Percentiles rank a stretch among this genome's conserved stretches.
Evolutionary conservation across 2,329 filamentous ascomycete species (phyloP).

Genomic region (Aspergillus transmontanensis): DNA sequence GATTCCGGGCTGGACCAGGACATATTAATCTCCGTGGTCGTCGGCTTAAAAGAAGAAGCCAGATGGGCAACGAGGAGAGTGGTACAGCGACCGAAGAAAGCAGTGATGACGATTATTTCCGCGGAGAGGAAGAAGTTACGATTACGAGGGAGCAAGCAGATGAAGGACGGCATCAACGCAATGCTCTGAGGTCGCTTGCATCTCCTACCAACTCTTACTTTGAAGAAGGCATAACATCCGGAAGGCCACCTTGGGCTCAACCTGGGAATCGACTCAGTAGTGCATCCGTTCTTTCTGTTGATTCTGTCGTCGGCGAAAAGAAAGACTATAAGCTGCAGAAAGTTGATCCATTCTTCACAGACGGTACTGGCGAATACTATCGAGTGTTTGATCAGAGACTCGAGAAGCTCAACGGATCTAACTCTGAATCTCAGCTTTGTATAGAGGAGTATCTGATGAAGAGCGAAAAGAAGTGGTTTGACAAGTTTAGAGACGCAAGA

Average conservation of each 20-base stretch:
- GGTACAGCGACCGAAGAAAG: slow-evolving; percentile 36
- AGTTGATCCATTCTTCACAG: slow-evolving; percentile 68
- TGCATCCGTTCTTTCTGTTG: slow-evolving; percentile 55
- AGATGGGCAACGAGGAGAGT: slow-evolving; percentile 33
- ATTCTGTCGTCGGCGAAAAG: slow-evolving; percentile 62
- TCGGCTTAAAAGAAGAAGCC: slow-evolving; percentile 28
- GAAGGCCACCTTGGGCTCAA: slow-evolving; percentile 27
- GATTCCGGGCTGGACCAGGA: slow-evolving; percentile 44
- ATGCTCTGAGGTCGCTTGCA: slow-evolving; percentile 18
- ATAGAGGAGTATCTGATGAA: slow-evolving; percentile 67
- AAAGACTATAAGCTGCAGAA: slow-evolving; percentile 66
- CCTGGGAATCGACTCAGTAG: slow-evolving; percentile 40
- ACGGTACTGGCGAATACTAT: slow-evolving; percentile 64
- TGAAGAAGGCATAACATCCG: slow-evolving; percentile 36
- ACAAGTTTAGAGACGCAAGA: slow-evolving; percentile 59
- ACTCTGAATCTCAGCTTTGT: slow-evolving; percentile 61
- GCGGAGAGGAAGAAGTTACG: slow-evolving; percentile 43
- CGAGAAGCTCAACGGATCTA: slow-evolving; percentile 57
- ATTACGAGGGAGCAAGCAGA: slow-evolving; percentile 39
- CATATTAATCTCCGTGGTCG: slow-evolving; percentile 35
- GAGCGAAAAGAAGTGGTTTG: slow-evolving; percentile 69
- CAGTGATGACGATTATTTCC: slow-evolving; percentile 41
- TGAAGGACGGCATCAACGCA: slow-evolving; percentile 27
- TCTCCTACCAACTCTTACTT: slow-evolving; percentile 34
- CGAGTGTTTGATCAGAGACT: slow-evolving; percentile 61